Evolutionary conservation across 1,284 basidiomycete species (phyloP).

Genomic region (Cutaneotrichosporon sp.): DNA sequence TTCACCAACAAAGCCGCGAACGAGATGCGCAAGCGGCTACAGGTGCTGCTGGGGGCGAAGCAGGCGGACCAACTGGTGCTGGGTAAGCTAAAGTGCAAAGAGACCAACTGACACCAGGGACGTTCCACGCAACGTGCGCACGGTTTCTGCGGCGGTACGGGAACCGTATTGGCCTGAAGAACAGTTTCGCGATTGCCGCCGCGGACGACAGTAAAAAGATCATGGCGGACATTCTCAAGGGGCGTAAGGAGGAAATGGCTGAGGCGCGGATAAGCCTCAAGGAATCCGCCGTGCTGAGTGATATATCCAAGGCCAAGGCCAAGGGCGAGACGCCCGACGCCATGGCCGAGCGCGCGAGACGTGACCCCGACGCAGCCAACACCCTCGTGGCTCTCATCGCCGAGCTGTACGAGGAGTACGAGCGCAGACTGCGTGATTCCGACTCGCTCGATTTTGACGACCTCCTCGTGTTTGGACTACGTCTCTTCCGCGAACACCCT

Average conservation of each 20-base stretch:
- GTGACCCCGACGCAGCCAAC: slow-evolving; percentile 26
- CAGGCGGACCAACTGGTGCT: slow-evolving; percentile 59
- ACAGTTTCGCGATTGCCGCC: slow-evolving; percentile 79
- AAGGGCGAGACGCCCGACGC: slow-evolving; percentile 59
- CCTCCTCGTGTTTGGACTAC: slow-evolving; percentile 69
- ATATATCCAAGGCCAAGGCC: slow-evolving; percentile 77
- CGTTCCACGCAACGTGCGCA: slow-evolving; percentile 78
- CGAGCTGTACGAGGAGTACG: slow-evolving; percentile 64
- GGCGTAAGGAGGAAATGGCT: slow-evolving; percentile 53
- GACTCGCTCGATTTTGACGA: slow-evolving; percentile 89
- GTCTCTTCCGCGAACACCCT: slow-evolving; percentile 59
- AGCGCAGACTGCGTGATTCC: slow-evolving; percentile 57
- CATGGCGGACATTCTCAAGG: slow-evolving; percentile 59
- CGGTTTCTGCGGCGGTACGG: slow-evolving; percentile 64
- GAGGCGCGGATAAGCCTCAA: slow-evolving; percentile 57
- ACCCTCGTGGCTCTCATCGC: slow-evolving; percentile 37
- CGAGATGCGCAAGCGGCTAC: slow-evolving; percentile 75
- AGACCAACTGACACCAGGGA: slow-evolving; percentile 54
- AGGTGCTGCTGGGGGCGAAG: slow-evolving; percentile 63
- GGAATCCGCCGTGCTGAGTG: slow-evolving; percentile 56
- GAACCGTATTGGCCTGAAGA: slow-evolving; percentile 57
- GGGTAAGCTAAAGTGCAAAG: slow-evolving; percentile 37
- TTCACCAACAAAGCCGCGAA: slow-evolving; percentile 86
- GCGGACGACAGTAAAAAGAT: slow-evolving; percentile 63
- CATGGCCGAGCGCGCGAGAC: slow-evolving; percentile 44